These are phyloP conservation scores for Handroanthus guayacan DNA, from an alignment of 257 asterid species.

Conservation along the genomic window DNA sequence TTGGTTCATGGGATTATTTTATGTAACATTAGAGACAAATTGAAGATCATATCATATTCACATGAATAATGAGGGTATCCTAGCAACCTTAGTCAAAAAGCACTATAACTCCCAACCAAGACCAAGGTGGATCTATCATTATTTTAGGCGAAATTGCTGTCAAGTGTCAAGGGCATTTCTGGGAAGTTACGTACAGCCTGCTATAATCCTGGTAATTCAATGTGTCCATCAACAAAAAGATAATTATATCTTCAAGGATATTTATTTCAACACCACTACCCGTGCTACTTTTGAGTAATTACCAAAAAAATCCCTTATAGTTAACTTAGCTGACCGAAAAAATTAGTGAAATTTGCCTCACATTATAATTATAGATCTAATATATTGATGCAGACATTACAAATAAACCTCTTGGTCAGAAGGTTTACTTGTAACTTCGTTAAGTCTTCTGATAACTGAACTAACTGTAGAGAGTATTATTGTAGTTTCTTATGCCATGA, in stretches of 20 bases:
- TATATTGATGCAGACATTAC: no score
- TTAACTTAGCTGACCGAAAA: no score
- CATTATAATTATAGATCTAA: no score
- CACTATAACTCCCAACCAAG: background rate
- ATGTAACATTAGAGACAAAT: background rate
- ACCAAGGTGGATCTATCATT: background rate
- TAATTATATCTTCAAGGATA: background rate
- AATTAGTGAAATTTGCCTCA: no score
- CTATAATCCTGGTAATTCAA: background rate
- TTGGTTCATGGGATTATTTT: background rate
- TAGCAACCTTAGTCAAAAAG: background rate
- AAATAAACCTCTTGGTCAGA: no score
- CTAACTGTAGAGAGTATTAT: no score
- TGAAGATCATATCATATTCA: background rate
- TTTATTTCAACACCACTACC: no score
- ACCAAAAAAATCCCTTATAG: no score
- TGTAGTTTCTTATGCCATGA: no score
- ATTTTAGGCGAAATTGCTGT: background rate
- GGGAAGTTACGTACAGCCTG: background rate
- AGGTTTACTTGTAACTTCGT: no score
- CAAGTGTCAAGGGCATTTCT: background rate
- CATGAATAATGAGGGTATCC: constrained; percentile 1
- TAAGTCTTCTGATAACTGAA: no score
- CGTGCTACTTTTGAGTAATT: no score
- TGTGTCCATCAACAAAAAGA: background rate